A percentile compares a stretch with the other conserved stretches of the same genome.
Conservation (phyloP, 176 grass and related monocot species). For the Stipa capillata region DNA sequence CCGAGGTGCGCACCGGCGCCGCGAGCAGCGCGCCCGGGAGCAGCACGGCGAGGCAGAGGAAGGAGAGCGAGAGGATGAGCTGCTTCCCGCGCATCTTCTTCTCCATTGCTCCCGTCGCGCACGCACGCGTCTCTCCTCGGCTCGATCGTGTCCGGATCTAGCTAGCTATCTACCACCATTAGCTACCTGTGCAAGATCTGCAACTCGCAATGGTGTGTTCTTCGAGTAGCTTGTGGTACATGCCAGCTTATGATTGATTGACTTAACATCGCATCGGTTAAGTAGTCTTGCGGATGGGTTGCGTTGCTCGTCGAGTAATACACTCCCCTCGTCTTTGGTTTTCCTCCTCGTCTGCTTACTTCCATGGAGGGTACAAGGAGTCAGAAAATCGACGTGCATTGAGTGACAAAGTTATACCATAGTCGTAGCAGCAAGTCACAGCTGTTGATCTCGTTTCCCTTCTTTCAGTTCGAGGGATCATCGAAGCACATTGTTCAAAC, state of each 20-base stretch:
- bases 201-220: background rate
- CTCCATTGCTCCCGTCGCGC: conserved; percentile 13
- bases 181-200: background rate
- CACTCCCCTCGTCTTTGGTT: background rate
- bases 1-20: background rate
- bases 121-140: background rate
- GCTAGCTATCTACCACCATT: background rate
- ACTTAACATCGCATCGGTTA: background rate
- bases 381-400: background rate
- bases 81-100: conserved; percentile 4
- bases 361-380: background rate
- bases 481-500: background rate
- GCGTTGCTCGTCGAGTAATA: conserved; percentile 14
- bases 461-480: background rate
- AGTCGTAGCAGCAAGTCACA: background rate
- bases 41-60: conserved; percentile 24
- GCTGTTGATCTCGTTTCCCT: background rate
- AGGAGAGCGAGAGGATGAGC: conserved; percentile 17
- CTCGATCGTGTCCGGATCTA: background rate
- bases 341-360: conserved; percentile 1
- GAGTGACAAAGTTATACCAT: conserved; percentile 3
- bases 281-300: conserved; percentile 1
- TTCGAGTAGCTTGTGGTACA: conserved; percentile 30
- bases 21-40: background rate
- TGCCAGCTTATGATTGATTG: conserved; percentile 1